Evolutionary conservation across 306 rosid genomes (phyloP), one percentile per base, ranked within the genome.

Genomic region (Carpinus fangiana): DNA sequence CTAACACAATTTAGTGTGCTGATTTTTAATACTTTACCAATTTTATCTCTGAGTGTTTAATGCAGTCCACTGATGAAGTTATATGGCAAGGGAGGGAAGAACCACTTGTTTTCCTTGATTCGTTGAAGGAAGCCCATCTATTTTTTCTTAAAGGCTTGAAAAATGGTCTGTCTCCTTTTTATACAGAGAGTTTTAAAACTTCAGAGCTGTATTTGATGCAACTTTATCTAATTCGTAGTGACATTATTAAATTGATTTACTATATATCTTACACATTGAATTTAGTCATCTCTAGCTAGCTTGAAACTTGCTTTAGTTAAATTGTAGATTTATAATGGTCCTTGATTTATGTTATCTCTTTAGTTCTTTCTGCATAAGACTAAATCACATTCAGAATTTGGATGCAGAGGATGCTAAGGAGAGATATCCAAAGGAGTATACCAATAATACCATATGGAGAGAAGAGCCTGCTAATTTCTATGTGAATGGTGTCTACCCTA

Each of bases 141-240:
- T 92, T 86, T 82, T 87, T 77, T 70, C 95, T 92, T 73, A 93
- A 92, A 92, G 97, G 97, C 87, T 73, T 88, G 95, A 92, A 55
- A 87, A 92, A 90, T 89, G 95, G 97, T 92, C 80, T 73, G 91
- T 62, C 59, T 83, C 71, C 82, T 73, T 38, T 41, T 38, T 38
- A 38, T 66, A 7, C 28, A 7, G 47, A 18, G 26, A n/a, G n/a
- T 66, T 38, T 8, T 66, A 41, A 34, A 66, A 66, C 71, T 66
- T 38, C 12, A 18, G 50, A 36, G 38, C 50, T 38, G 23, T 66
- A 38, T 7, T 18, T 43, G 51, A 57, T 57, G 11, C 64, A 8
- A 57, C 28, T 20, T 66, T n/a, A 3, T 41, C 18, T 66, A n/a
- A 66, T 66, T 66, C 5, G 50, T 17, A 2, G 71, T 64, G 45